Base-by-base conservation (phyloP, 495 filamentous ascomycete genomes). In the Aspergillus nidulans region DNA sequence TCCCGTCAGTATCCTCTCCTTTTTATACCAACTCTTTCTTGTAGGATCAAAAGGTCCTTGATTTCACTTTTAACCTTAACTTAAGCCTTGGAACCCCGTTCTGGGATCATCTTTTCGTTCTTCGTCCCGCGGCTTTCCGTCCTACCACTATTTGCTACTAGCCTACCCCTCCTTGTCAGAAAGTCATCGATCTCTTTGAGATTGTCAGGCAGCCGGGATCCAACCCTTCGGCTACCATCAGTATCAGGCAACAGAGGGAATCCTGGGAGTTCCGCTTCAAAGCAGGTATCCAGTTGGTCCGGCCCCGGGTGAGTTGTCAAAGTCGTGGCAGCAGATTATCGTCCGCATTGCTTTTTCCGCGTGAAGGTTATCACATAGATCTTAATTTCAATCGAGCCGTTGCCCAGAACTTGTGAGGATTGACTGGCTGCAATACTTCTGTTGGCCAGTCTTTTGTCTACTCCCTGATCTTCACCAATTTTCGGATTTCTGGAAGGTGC, bases 401-500 rank as follows among this genome's bases (percentile, higher is more conserved):
- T 40, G 21, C 18, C 32, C 25, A 56, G 39, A 56, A 56, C 45
- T 25, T 49, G 53, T 49, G 24, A 7, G 13, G 32, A 49, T 55
- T 18, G 42, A 49, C 44, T 49, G 34, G 53, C 28, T 49, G 26
- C 18, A 5, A 34, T 28, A 21, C 18, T 19, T 41, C 9, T 48
- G 44, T 38, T 41, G 20, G 26, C 26, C 26, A 30, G 25, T 16
- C 26, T 18, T 55, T 38, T 32, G 16, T 20, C 41, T 46, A 16
- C 19, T 18, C 42, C 44, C 45, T 56, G 45, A 55, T 56, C 53
- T 9, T 46, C 53, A 42, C 23, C 24, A 38, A 49, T 49, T 39
- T 52, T 52, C 36, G 23, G 42, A 36, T 40, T 44, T 56, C 53
- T 49, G 53, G 23, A 49, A 49, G 45, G 38, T 15, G 47, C 48